Conservation (phyloP, 495 filamentous ascomycete genomes). For the Neurospora sp. region DNA sequence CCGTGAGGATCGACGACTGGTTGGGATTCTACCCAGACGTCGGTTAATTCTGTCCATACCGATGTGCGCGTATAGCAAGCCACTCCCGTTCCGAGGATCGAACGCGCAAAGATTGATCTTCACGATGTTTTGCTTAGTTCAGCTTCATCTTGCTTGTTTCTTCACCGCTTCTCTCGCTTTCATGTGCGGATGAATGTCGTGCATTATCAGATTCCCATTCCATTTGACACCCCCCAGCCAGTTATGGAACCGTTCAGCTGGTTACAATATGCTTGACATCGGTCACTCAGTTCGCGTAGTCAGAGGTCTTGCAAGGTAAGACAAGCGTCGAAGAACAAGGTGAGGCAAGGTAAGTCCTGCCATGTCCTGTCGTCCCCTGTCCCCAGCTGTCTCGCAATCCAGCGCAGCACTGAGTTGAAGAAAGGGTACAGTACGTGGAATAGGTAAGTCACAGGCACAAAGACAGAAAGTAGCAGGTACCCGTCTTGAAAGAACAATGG, state of each 20-base stretch:
- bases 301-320: too few species aligned
- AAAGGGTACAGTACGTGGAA: too few species aligned
- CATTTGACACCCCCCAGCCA: neutral
- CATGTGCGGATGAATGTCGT: neutral
- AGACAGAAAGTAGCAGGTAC: neutral
- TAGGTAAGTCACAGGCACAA: too few species aligned
- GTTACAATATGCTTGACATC: neutral
- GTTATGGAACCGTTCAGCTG: neutral
- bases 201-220: neutral
- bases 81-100: neutral
- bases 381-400: neutral
- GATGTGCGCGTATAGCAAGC: neutral
- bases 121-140: neutral
- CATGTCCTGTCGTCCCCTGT: neutral
- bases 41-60: neutral
- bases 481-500: neutral
- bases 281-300: neutral
- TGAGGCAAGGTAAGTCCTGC: neutral
- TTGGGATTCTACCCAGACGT: neutral
- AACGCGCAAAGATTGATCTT: neutral
- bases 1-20: neutral
- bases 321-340: too few species aligned
- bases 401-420: neutral
- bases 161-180: neutral
- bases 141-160: neutral